Conservation (phyloP, 176 grass and related monocot species). For the Cymbopogon citratus region DNA sequence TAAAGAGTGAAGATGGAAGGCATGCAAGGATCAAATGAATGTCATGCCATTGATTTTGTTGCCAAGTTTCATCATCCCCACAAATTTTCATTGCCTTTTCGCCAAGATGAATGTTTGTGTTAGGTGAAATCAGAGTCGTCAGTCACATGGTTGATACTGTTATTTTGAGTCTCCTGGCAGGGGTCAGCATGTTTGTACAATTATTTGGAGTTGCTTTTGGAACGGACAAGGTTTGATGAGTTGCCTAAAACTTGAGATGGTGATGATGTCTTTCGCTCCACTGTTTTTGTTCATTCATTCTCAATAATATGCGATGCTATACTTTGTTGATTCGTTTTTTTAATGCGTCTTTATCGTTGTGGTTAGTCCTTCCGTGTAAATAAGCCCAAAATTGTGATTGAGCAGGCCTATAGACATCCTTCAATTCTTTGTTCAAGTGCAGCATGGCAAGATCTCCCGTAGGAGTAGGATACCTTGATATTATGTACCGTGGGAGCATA, state of each 20-base stretch:
- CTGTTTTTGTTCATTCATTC: not conserved
- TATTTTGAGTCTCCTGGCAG: not conserved
- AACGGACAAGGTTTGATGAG: not conserved
- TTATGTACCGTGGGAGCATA: not conserved
- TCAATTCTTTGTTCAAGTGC: too few species aligned
- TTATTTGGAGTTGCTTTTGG: conserved; percentile 38
- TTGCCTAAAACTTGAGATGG: not conserved
- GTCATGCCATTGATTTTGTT: conserved; percentile 39
- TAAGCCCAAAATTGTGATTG: too few species aligned
- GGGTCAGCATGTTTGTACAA: conserved; percentile 35
- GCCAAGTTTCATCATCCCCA: conserved; percentile 15
- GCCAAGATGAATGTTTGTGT: conserved; percentile 24
- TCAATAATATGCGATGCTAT: not conserved
- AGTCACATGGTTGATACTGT: not conserved
- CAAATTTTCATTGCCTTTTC: conserved; percentile 37
- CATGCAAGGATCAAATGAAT: not conserved
- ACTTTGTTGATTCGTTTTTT: not conserved
- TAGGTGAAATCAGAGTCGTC: not conserved
- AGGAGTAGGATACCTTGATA: too few species aligned
- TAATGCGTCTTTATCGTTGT: too few species aligned
- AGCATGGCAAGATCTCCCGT: not conserved
- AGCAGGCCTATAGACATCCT: not conserved
- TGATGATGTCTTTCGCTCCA: not conserved
- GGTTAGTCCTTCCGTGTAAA: too few species aligned
- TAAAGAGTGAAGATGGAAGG: conserved; percentile 28